Conservation (phyloP, 352 stramenopile species). For the Phytophthora citricola region DNA sequence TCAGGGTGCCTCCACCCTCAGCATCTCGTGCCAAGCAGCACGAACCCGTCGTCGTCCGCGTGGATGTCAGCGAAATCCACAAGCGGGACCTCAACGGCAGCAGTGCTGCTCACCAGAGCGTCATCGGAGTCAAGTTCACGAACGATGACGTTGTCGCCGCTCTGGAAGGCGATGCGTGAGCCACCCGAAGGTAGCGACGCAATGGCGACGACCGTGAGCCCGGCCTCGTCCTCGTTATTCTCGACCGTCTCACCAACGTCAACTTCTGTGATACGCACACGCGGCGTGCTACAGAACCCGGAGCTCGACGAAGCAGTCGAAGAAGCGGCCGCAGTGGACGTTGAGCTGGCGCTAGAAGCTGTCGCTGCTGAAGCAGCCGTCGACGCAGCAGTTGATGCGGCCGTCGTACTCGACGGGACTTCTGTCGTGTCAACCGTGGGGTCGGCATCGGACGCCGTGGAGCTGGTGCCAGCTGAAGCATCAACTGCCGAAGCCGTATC, state of each 20-base stretch:
- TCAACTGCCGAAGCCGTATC: not conserved
- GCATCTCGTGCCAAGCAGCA: slow-evolving; percentile 54
- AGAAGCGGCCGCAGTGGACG: too few relatives aligned
- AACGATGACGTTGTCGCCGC: slow-evolving; percentile 49
- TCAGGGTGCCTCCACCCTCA: slow-evolving; percentile 54
- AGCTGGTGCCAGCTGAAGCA: slow-evolving; percentile 11
- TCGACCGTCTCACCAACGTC: slow-evolving; percentile 43
- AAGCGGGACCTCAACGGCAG: slow-evolving; percentile 36
- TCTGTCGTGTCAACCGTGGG: slow-evolving; percentile 3
- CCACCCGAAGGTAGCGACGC: slow-evolving; percentile 48
- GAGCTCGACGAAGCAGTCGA: slow-evolving; percentile 11
- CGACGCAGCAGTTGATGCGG: not conserved
- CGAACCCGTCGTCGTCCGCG: slow-evolving; percentile 58
- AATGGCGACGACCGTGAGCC: slow-evolving; percentile 56
- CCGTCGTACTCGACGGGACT: slow-evolving; percentile 3
- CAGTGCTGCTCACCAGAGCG: slow-evolving; percentile 41
- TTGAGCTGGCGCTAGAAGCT: not conserved
- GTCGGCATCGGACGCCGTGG: slow-evolving; percentile 18
- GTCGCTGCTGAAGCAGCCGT: not conserved
- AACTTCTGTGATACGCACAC: slow-evolving; percentile 44
- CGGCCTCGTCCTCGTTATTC: slow-evolving; percentile 52
- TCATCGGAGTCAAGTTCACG: slow-evolving; percentile 54
- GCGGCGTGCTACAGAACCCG: slow-evolving; percentile 5
- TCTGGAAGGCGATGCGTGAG: slow-evolving; percentile 60
- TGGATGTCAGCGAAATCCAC: slow-evolving; percentile 65